Evolutionary conservation across 768 basidiomycete species (phyloP).

Genomic region (Mycena belliarum): DNA sequence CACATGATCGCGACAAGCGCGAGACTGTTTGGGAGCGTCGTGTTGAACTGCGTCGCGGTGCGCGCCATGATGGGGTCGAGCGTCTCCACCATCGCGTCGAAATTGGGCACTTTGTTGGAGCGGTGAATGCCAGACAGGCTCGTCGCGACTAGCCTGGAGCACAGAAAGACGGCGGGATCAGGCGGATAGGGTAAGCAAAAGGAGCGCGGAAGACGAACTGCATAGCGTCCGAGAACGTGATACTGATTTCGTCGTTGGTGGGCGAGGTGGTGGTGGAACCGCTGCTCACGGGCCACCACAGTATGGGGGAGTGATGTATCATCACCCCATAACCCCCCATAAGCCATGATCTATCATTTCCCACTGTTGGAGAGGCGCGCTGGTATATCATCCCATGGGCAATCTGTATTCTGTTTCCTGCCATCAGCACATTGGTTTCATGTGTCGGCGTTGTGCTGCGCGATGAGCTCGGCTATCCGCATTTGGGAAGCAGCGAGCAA

Average conservation of each 20-base stretch:
- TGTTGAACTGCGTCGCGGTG: slow-evolving; percentile 29
- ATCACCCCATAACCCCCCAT: too few species aligned
- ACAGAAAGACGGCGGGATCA: too few species aligned
- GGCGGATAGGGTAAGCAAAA: too few species aligned
- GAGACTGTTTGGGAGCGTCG: slow-evolving; percentile 28
- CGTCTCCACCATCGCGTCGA: slow-evolving; percentile 26
- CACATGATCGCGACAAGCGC: slow-evolving; percentile 34
- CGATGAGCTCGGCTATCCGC: too few species aligned
- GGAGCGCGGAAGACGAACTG: slow-evolving; percentile 34
- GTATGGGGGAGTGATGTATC: too few species aligned
- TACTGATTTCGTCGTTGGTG: slow-evolving; percentile 37
- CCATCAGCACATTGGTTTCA: too few species aligned
- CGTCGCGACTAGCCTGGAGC: slow-evolving; percentile 28
- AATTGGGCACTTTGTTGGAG: slow-evolving; percentile 27
- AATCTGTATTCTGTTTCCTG: too few species aligned
- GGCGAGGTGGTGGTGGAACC: slow-evolving; percentile 34
- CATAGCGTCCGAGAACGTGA: slow-evolving; percentile 30
- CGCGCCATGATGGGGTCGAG: slow-evolving; percentile 33
- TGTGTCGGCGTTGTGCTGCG: too few species aligned
- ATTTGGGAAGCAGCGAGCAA: too few species aligned
- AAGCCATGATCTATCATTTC: too few species aligned
- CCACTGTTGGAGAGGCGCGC: too few species aligned
- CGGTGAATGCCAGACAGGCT: slow-evolving; percentile 31
- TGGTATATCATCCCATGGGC: too few species aligned
- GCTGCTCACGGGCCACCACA: slow-evolving; percentile 31